Base-by-base conservation (phyloP, 2,329 filamentous ascomycete species). In the Aspergillus phoenicis region DNA sequence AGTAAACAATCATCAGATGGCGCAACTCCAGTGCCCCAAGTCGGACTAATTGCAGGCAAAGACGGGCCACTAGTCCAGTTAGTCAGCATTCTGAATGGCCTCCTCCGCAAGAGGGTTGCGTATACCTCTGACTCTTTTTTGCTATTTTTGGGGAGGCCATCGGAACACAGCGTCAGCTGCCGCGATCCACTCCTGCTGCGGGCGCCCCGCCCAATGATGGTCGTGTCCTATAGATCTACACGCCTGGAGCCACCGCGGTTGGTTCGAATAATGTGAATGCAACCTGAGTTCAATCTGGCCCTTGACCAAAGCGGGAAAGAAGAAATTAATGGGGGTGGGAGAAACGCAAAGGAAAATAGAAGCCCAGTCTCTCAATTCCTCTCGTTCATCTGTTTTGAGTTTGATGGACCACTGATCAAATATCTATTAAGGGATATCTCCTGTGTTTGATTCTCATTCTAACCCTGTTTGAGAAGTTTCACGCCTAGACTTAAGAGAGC, bases 91-190 rank as follows among this genome's bases (percentile, higher is more conserved):
- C 47, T 30, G 22, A 30, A 33, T 36, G 26, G 47, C 8, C 47
- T 33, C 53, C 53, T 45, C 53, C 26, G 53, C 39, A 47, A 36
- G 51, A 54, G 57, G 62, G 58, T 60, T 64, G 62, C 62, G 62
- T 64, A 64, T 64, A 57, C 62, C 47, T 56, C 53, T 52, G 52
- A 20, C 28, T 30, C 28, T 30, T 8, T 30, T 30, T 30, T 30
- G 28, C 62, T 64, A 64, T 64, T 64, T 64, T 64, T 62, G 62
- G 53, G 10, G 41, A 45, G 52, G n/a, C 43, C 53, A 56, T 45
- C 26, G 53, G 39, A 39, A 33, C 17, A 53, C 51, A 51, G 26
- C 47, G 47, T 51, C 47, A 30, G 47, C 47, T 26, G 30, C 51
- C 51, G 51, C 33, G 17, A 20, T 53, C 36, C 36, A 43, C 36